Evolutionary conservation across 2,329 filamentous ascomycete species (phyloP).

Genomic region (Aspergillus hiratsukae): DNA sequence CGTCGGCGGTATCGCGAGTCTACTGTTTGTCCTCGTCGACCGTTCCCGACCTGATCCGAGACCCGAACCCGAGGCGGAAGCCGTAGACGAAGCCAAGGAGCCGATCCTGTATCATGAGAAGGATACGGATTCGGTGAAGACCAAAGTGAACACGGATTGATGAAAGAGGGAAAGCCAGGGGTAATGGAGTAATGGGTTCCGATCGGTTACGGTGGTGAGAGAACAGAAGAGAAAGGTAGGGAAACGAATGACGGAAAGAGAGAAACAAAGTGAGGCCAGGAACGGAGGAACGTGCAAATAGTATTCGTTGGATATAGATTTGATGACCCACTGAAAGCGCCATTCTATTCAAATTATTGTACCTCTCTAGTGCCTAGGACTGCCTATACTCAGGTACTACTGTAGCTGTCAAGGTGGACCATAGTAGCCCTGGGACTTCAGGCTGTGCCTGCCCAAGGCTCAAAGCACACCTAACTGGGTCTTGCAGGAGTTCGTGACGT

Average conservation of each 20-base stretch:
- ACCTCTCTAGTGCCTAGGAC: background rate
- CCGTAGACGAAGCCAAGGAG: constrained; percentile 1
- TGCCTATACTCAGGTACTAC: background rate
- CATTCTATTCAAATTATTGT: background rate
- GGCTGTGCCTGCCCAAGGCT: background rate
- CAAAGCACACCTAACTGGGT: background rate
- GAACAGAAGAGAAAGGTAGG: background rate
- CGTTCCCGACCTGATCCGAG: constrained; percentile 6
- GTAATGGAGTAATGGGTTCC: background rate
- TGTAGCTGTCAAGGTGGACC: background rate
- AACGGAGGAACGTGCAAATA: background rate
- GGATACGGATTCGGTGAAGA: constrained; percentile 6
- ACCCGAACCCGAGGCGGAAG: constrained; percentile 1
- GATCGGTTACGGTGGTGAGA: background rate
- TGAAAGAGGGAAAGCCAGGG: background rate
- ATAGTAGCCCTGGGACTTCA: background rate
- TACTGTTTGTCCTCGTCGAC: constrained; percentile 23
- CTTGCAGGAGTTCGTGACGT: constrained; percentile 1
- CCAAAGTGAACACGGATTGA: background rate
- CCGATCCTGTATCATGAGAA: constrained; percentile 1
- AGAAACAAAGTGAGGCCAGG: background rate
- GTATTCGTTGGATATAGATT: background rate
- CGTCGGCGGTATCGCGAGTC: constrained; percentile 26
- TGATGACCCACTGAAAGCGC: background rate
- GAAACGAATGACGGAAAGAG: background rate